Conservation (phyloP, 2,329 filamentous ascomycete species). For the Talaromyces sp. region DNA sequence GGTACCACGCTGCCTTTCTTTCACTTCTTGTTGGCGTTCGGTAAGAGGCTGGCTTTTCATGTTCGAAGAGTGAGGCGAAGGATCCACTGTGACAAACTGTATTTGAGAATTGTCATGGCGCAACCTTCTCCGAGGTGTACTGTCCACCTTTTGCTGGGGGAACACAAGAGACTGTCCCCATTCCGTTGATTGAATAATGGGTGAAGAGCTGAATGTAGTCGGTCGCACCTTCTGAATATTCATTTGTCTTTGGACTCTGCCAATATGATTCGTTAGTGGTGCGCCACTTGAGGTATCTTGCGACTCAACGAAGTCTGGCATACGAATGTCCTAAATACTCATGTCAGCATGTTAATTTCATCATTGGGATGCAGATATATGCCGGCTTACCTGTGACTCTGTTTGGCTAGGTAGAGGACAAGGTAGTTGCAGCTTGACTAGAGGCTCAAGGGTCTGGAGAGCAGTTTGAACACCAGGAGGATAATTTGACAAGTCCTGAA, state of each 20-base stretch:
- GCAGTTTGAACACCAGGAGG: constrained; percentile 61
- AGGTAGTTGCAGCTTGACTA: constrained; percentile 52
- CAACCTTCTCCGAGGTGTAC: constrained; percentile 52
- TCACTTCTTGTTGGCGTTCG: constrained; percentile 73
- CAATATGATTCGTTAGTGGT: not conserved
- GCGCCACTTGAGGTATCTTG: constrained; percentile 45
- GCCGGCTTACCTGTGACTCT: constrained; percentile 30
- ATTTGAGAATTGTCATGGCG: constrained; percentile 82
- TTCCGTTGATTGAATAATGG: constrained; percentile 24
- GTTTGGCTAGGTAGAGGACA: constrained; percentile 39
- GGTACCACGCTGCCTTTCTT: constrained; percentile 65
- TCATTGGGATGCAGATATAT: not conserved
- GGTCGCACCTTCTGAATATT: constrained; percentile 14
- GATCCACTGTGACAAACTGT: constrained; percentile 67
- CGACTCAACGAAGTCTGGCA: constrained; percentile 46
- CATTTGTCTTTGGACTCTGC: constrained; percentile 17
- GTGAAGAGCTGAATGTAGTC: constrained; percentile 29
- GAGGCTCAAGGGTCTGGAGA: constrained; percentile 58
- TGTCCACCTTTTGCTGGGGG: constrained; percentile 30
- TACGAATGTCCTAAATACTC: constrained; percentile 8
- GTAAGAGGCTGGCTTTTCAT: constrained; percentile 71
- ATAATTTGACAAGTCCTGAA: constrained; percentile 59
- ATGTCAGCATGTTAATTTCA: constrained; percentile 14
- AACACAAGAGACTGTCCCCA: constrained; percentile 21
- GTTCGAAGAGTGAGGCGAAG: constrained; percentile 50